A percentile compares a stretch with the other conserved stretches of the same genome.
Conservation (phyloP, 176 grass and related monocot genomes). For the Eragrostis nindensis region DNA sequence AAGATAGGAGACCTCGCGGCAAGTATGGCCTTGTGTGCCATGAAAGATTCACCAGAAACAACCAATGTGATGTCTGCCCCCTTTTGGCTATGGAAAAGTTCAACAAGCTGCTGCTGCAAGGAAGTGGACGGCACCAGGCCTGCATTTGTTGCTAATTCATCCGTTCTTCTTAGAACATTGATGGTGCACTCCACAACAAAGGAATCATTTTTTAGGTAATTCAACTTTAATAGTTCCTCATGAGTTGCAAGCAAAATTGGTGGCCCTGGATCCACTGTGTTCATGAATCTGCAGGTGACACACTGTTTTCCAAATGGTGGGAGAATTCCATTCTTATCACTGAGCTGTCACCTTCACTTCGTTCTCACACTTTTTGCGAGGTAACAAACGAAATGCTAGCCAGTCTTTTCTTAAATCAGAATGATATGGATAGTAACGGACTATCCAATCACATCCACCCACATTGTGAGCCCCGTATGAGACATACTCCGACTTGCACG, state of each 20-base stretch:
- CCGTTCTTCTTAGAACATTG: neutral
- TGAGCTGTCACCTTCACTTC: conserved; percentile 15
- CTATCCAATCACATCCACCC: conserved; percentile 29
- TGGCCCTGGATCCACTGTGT: neutral
- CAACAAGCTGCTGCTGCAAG: conserved; percentile 10
- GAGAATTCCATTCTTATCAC: neutral
- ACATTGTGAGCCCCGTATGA: neutral
- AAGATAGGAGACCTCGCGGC: conserved; percentile 17
- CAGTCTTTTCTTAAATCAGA: neutral
- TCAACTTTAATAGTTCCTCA: neutral
- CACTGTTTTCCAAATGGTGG: neutral
- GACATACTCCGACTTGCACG: neutral
- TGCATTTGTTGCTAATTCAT: neutral
- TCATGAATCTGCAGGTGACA: conserved; percentile 14
- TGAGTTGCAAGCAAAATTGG: neutral
- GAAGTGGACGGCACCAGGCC: neutral
- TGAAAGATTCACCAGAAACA: conserved; percentile 26
- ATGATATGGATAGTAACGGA: conserved; percentile 17
- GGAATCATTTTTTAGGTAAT: conserved; percentile 7
- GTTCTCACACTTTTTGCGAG: neutral
- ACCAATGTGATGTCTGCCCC: conserved; percentile 23
- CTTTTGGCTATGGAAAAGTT: conserved; percentile 11
- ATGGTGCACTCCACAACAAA: conserved; percentile 24
- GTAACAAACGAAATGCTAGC: conserved; percentile 4
- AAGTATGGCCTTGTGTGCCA: conserved; percentile 17